Evolutionary conservation across 129 eudicot species (phyloP), one percentile per base, ranked within the genome.

Genomic region (Saussurea involucrata): DNA sequence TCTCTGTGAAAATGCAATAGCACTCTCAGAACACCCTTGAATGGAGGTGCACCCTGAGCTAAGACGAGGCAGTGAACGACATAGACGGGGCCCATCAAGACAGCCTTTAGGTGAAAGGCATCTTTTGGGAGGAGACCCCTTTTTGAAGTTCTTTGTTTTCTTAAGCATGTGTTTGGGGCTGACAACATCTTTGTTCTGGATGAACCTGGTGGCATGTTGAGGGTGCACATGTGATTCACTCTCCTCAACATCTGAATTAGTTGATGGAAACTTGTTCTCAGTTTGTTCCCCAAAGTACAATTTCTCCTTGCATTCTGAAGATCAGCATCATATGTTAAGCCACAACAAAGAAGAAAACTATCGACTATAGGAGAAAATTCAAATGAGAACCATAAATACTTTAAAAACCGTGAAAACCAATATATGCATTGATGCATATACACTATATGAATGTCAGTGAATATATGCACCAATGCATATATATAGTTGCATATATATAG

Each of bases 1-100:
- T 69, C 89, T 83, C 87, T 88, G 92, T 64, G 99, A 95, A 75
- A 95, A 95, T 37, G 88, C 88, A 78, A 95, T 82, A 64, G 96
- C 97, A 84, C 88, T 85, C 80, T 86, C 88, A 3, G 96, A 82
- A 66, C 97, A 92, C 44, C 84, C 83, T 85, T 85, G 80, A 36
- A 86, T 73, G 32, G 97, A 87, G 76, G 85, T 88, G 72, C 94
- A 88, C 31, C 85, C 89, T 53, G 90, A 87, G 77, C 85, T 86
- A 69, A 88, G 65, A 73, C 79, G 85, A 79, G 90, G 90, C 55
- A 85, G 73, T 18, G 86, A 77, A 66, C 88, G 96, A 73, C 92
- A 82, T 75, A 73, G 64, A 27, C 82, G 92, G 64, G 89, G 79
- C 53, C 89, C 89, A 24, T 83, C 91, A 29, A 81, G 79, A 61